A percentile compares a stretch with the other conserved stretches of the same genome.
Evolutionary conservation across 2,329 filamentous ascomycete genomes (phyloP).

Genomic region (Ophiostoma himal-ulmi): DNA sequence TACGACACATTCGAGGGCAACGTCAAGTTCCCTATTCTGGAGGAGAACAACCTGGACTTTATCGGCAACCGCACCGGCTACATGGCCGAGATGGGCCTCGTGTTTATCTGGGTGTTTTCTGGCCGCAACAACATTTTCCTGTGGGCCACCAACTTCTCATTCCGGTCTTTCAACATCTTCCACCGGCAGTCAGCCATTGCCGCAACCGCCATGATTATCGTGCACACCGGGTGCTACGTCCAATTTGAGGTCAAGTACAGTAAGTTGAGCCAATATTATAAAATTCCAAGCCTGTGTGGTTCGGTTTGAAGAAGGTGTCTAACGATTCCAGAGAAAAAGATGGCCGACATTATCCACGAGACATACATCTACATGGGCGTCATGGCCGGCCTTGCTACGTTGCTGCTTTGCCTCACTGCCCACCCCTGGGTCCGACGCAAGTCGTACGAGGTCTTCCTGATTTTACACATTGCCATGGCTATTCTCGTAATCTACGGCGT

Average conservation of each 20-base stretch:
- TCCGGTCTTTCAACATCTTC: constrained; percentile 60
- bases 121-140: constrained; percentile 61
- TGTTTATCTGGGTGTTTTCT: constrained; percentile 45
- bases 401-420: constrained; percentile 42
- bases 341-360: neutral
- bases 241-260: constrained; percentile 12
- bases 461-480: constrained; percentile 39
- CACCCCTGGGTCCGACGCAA: constrained; percentile 46
- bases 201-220: constrained; percentile 53
- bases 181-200: constrained; percentile 62
- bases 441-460: constrained; percentile 47
- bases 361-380: constrained; percentile 17
- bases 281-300: neutral
- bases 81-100: constrained; percentile 24
- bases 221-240: constrained; percentile 57
- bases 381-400: constrained; percentile 41
- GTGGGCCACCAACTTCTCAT: constrained; percentile 64
- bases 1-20: constrained; percentile 18
- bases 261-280: neutral
- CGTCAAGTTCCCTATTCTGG: neutral
- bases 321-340: constrained; percentile 9
- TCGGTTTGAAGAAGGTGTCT: neutral
- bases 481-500: constrained; percentile 38
- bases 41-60: constrained; percentile 17
- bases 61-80: constrained; percentile 27